These are phyloP conservation scores for Cercospora berteroae DNA, from an alignment of 2,329 filamentous ascomycete genomes.

Conservation along the genomic window DNA sequence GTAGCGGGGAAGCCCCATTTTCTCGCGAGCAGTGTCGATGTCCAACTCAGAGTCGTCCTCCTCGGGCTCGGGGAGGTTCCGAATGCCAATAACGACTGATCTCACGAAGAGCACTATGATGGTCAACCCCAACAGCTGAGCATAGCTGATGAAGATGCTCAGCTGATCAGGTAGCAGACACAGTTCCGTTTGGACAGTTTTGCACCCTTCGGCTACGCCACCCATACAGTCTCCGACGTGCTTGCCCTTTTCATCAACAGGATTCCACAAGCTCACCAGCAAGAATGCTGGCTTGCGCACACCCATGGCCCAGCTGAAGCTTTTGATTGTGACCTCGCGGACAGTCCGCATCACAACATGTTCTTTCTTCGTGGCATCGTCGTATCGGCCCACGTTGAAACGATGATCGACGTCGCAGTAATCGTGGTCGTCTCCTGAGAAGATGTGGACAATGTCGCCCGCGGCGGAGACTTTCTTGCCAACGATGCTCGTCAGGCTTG, in stretches of 20 bases:
- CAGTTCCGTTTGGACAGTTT: conserved; percentile 81
- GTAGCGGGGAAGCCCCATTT: conserved; percentile 13
- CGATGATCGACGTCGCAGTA: conserved; percentile 89
- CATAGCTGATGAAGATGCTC: conserved; percentile 78
- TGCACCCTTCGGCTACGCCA: conserved; percentile 26
- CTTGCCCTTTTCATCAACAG: conserved; percentile 59
- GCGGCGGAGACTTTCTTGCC: conserved; percentile 61
- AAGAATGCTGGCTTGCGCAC: conserved; percentile 83
- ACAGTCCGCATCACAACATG: conserved; percentile 52
- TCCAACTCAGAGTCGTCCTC: conserved; percentile 17
- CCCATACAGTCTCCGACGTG: conserved; percentile 24
- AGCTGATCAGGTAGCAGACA: conserved; percentile 90
- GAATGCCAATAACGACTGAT: conserved; percentile 41
- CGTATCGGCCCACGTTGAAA: conserved; percentile 32
- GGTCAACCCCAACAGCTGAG: conserved; percentile 58
- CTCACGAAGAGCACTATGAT: conserved; percentile 49
- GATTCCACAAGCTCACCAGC: conserved; percentile 89
- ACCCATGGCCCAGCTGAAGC: conserved; percentile 94
- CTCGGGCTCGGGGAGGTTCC: conserved; percentile 15
- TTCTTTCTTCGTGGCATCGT: conserved; percentile 41
- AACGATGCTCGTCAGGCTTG: conserved; percentile 71
- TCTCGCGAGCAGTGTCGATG: conserved; percentile 10
- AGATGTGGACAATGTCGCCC: conserved; percentile 79
- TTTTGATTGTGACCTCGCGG: conserved; percentile 90
- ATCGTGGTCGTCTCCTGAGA: conserved; percentile 96